These are phyloP conservation scores for Rachicladosporium sp. DNA, from an alignment of 2,329 filamentous ascomycete species.

Conservation along the genomic window DNA sequence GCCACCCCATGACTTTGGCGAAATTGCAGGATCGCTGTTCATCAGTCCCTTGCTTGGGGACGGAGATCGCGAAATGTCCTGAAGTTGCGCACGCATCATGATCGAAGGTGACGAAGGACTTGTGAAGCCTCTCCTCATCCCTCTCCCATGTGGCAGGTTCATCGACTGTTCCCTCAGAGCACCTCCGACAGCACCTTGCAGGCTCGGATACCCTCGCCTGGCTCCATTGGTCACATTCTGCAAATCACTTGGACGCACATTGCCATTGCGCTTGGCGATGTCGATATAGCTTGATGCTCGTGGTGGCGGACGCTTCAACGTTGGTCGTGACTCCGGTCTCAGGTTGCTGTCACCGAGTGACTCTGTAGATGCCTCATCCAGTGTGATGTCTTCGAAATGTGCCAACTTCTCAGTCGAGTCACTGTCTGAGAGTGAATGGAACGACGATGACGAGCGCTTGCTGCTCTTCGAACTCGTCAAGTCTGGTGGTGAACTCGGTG, in stretches of 20 bases:
- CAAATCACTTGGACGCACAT: background rate
- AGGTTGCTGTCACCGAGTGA: constrained; percentile 37
- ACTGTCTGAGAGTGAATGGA: constrained; percentile 56
- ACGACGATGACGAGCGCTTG: constrained; percentile 65
- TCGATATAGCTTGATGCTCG: constrained; percentile 4
- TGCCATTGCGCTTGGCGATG: constrained; percentile 1
- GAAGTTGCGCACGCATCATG: constrained; percentile 9
- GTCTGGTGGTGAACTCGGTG: constrained; percentile 14
- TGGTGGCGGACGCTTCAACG: constrained; percentile 14
- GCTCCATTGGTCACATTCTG: constrained; percentile 1
- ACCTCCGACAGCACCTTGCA: constrained; percentile 28
- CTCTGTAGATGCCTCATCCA: constrained; percentile 45
- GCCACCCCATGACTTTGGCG: constrained; percentile 10
- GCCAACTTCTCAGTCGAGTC: constrained; percentile 51
- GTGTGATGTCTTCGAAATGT: constrained; percentile 87
- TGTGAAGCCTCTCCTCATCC: constrained; percentile 29
- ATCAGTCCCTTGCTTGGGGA: constrained; percentile 18
- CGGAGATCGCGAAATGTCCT: constrained; percentile 17
- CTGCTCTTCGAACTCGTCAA: constrained; percentile 71
- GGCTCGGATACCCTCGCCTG: constrained; percentile 9
- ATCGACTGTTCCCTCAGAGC: constrained; percentile 20
- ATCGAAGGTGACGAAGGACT: constrained; percentile 21
- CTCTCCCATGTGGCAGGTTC: constrained; percentile 22
- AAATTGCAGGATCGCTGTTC: constrained; percentile 2
- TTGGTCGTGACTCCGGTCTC: constrained; percentile 21